Base-by-base conservation (phyloP, 2,329 filamentous ascomycete species). In the Ophiocordyceps australis region DNA sequence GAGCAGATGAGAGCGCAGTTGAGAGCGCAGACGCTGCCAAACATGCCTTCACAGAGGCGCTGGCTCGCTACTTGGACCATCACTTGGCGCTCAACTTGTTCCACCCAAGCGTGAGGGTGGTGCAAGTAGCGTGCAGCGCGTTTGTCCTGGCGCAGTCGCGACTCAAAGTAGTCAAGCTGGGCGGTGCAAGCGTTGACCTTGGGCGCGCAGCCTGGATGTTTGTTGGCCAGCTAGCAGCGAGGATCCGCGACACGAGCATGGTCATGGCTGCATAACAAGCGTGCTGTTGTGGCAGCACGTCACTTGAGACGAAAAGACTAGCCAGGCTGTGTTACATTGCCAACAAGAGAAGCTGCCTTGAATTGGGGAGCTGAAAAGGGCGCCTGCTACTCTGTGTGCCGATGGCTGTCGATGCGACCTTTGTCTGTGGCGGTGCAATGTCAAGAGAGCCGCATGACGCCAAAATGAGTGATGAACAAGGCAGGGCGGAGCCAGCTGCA, bases 51-150 rank as follows among this genome's bases (percentile, higher is more conserved):
- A 58, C 53, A 0, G 49, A 60, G 22, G 62, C 63, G 0, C 36
- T 71, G 12, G 55, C 52, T 1, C 38, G 38, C 5, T 70, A 71
- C 29, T 31, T 69, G 6, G 43, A 56, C 28, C 47, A 55, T n/a
- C 63, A 70, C 31, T 47, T 69, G 5, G 62, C 58, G 0, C 41
- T 72, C 10, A 52, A 70, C 35, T 35, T 71, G 33, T 62, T 64
- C 28, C 63, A 70, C 34, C 59, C 65, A 0, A 50, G 55, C n/a
- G 63, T 69, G 4, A 46, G 54, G 2, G 43, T 71, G 14, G 47
- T 47, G 9, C 63, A 65, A 32, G 52, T 71, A 16, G 62, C 62
- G 0, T 70, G 64, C 31, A 59, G 57, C 1, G 64, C 62, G 0
- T 72, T 71, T 29, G 57, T 61, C 20, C 43, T 70, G 9, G 59